Percentiles rank a stretch among this genome's conserved stretches.
These are phyloP conservation scores for Pinus taeda DNA, from an alignment of 75 land plant genomes.

Conservation along the genomic window DNA sequence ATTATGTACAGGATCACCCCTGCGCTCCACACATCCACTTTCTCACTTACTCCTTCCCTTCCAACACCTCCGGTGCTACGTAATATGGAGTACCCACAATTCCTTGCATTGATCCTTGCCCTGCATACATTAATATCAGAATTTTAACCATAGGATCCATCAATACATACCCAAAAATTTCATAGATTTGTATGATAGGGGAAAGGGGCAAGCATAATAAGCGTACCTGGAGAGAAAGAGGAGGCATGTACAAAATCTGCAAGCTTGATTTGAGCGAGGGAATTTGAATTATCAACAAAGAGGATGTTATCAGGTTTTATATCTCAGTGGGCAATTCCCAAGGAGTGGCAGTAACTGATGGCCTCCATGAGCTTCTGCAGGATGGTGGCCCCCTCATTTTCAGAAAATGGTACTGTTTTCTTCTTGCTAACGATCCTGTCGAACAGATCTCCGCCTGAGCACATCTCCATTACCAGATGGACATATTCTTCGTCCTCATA, in stretches of 20 bases:
- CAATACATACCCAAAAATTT: too few relatives aligned
- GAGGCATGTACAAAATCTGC: constrained; percentile 66
- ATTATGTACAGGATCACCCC: constrained; percentile 66
- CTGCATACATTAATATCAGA: constrained; percentile 29
- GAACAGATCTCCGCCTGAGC: constrained; percentile 28
- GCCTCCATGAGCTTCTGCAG: constrained; percentile 32
- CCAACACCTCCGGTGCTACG: constrained; percentile 69
- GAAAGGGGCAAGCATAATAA: too few relatives aligned
- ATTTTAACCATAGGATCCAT: constrained; percentile 1
- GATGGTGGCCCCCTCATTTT: constrained; percentile 31
- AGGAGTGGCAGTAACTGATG: constrained; percentile 42
- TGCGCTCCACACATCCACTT: constrained; percentile 79
- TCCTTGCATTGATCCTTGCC: constrained; percentile 23
- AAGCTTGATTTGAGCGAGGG: constrained; percentile 12
- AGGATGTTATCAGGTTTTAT: constrained; percentile 68
- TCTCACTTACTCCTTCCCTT: constrained; percentile 52
- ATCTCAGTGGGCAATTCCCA: constrained; percentile 58
- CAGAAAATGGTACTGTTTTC: constrained; percentile 7
- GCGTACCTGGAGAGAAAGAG: constrained; percentile 16
- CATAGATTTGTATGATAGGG: too few relatives aligned
- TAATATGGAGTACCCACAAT: constrained; percentile 71
- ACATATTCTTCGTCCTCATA: constrained; percentile 26
- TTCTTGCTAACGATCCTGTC: constrained; percentile 17
- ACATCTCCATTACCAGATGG: constrained; percentile 19
- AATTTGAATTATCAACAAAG: constrained; percentile 16